Evolutionary conservation across 2,329 filamentous ascomycete species (phyloP).

Genomic region (Fusarium papillatum): DNA sequence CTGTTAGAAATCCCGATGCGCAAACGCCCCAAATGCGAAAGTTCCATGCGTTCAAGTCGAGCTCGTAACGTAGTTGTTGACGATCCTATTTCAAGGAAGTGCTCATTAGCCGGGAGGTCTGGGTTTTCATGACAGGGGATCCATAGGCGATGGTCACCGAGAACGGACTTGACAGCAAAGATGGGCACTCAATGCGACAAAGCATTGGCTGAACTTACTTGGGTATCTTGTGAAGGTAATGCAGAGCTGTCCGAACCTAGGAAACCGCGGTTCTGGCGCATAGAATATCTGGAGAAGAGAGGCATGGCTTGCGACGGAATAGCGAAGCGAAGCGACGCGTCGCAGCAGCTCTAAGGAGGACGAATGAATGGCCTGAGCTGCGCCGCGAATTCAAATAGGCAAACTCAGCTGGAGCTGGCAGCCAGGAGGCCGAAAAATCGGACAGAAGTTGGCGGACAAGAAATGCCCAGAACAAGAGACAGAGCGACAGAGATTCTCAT

Average conservation of each 20-base stretch:
- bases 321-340: conserved; percentile 38
- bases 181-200: conserved; percentile 10
- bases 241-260: conserved; percentile 65
- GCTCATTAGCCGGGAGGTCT: conserved; percentile 24
- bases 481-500: conserved; percentile 30
- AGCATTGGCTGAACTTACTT: conserved; percentile 54
- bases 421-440: conserved; percentile 10
- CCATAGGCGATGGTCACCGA: conserved; percentile 17
- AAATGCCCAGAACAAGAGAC: conserved; percentile 22
- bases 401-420: conserved; percentile 17
- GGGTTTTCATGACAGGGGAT: conserved; percentile 18
- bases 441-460: conserved; percentile 27
- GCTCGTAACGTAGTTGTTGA: conserved; percentile 64
- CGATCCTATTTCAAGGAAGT: conserved; percentile 56
- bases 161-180: conserved; percentile 1
- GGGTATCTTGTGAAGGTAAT: conserved; percentile 61
- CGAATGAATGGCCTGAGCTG: conserved; percentile 33
- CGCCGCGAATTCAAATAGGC: conserved; percentile 6
- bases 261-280: conserved; percentile 62
- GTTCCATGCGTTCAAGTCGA: conserved; percentile 68
- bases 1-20: conserved; percentile 67
- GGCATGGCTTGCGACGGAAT: conserved; percentile 45
- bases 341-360: conserved; percentile 21
- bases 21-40: conserved; percentile 67
- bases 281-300: conserved; percentile 43